These are phyloP conservation scores for Volutella citrinella DNA, from an alignment of 2,329 filamentous ascomycete genomes.

Conservation along the genomic window DNA sequence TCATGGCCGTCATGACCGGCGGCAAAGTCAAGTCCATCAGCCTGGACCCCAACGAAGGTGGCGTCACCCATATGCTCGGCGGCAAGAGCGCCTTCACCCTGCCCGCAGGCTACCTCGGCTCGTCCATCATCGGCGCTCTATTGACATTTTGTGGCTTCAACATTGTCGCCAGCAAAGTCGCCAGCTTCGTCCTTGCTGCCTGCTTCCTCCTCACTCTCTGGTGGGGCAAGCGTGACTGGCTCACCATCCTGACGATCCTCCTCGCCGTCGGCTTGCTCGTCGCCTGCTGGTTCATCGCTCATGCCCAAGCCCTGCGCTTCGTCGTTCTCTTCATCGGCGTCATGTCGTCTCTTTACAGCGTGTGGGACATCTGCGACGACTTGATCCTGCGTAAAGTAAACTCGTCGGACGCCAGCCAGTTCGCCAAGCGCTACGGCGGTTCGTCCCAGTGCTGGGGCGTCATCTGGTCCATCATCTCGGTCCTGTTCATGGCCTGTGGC, in stretches of 20 bases:
- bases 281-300: constrained; percentile 76
- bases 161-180: constrained; percentile 78
- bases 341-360: constrained; percentile 77
- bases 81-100: constrained; percentile 69
- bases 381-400: constrained; percentile 79
- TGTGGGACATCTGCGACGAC: constrained; percentile 85
- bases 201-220: constrained; percentile 77
- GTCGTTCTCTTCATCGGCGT: constrained; percentile 78
- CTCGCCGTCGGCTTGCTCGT: constrained; percentile 68
- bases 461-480: constrained; percentile 71
- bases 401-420: constrained; percentile 74
- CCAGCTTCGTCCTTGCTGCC: constrained; percentile 67
- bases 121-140: constrained; percentile 71
- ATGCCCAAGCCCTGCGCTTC: constrained; percentile 71
- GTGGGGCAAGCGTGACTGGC: constrained; percentile 78
- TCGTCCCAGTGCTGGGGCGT: constrained; percentile 80
- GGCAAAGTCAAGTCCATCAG: constrained; percentile 72
- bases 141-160: constrained; percentile 79
- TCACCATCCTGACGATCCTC: constrained; percentile 69
- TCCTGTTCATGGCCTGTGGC: constrained; percentile 67
- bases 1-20: constrained; percentile 69
- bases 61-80: constrained; percentile 74
- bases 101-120: constrained; percentile 76
- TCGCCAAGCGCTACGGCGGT: constrained; percentile 73
- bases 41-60: constrained; percentile 74